These are phyloP conservation scores for Cercospora brassicicola DNA, from an alignment of 2,329 filamentous ascomycete genomes.

Conservation along the genomic window DNA sequence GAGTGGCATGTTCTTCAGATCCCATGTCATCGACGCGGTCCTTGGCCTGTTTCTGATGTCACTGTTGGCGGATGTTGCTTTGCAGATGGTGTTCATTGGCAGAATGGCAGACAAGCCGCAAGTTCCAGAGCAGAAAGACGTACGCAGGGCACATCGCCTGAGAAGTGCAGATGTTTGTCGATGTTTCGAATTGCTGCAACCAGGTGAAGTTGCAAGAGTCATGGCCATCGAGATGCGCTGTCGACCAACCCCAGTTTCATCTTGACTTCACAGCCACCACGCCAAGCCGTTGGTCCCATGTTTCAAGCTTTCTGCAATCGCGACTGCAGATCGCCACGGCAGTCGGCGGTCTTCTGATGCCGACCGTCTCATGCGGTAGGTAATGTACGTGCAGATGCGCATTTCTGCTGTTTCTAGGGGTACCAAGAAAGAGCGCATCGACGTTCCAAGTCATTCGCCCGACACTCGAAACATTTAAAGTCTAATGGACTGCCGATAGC, in stretches of 20 bases:
- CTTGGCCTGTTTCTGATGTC: not conserved
- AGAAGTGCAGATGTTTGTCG: not conserved
- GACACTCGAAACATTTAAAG: not conserved
- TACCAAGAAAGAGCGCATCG: not conserved
- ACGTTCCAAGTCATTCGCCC: not conserved
- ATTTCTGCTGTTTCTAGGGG: not conserved
- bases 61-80: not conserved
- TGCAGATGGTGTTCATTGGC: not conserved
- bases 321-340: conserved; percentile 5
- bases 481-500: not conserved
- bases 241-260: conserved; percentile 6
- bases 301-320: conserved; percentile 3
- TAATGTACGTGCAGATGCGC: not conserved
- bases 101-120: not conserved
- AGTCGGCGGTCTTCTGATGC: not conserved
- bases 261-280: not conserved
- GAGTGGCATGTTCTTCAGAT: not conserved
- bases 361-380: not conserved
- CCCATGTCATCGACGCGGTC: not conserved
- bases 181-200: not conserved
- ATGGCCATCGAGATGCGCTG: conserved; percentile 2
- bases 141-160: not conserved
- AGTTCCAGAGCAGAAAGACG: not conserved
- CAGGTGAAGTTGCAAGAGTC: conserved; percentile 15
- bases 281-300: not conserved